phyloP scores from a whole-genome alignment of 768 basidiomycete genomes.

The Piloderma croceum region DNA sequence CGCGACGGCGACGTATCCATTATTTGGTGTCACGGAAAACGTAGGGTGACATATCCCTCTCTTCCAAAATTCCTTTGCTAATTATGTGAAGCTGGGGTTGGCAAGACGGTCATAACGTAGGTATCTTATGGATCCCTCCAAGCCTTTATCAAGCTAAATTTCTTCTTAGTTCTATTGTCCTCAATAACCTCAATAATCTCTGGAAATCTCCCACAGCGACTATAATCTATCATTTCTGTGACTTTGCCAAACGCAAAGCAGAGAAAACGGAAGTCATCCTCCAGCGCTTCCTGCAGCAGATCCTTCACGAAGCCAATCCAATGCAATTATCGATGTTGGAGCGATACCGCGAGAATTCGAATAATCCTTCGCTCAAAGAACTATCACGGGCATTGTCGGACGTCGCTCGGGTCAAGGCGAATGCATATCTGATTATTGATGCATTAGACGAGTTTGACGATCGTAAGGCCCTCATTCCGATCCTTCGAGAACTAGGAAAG shows the following conservation, averaged over 20 bases:
- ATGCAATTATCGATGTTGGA: slow-evolving; percentile 7
- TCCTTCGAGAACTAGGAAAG: slow-evolving; percentile 5
- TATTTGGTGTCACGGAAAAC: slow-evolving; percentile 10
- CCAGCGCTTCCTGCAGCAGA: slow-evolving; percentile 7
- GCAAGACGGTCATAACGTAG: slow-evolving; percentile 9
- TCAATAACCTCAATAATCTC: slow-evolving; percentile 6
- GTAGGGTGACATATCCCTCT: slow-evolving; percentile 1
- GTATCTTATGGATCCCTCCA: neutral
- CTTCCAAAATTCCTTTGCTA: neutral
- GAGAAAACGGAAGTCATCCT: slow-evolving; percentile 3
- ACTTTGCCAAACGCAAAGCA: slow-evolving; percentile 8
- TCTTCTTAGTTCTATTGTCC: slow-evolving; percentile 6
- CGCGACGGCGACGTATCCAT: slow-evolving; percentile 2
- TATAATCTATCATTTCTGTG: slow-evolving; percentile 9
- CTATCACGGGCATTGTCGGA: slow-evolving; percentile 4
- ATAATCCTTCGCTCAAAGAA: slow-evolving; percentile 6
- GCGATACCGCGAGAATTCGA: slow-evolving; percentile 8
- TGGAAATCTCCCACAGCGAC: slow-evolving; percentile 1
- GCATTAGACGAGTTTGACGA: slow-evolving; percentile 9
- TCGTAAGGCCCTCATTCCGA: slow-evolving; percentile 6
- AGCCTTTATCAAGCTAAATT: neutral
- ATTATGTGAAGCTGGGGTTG: slow-evolving; percentile 6
- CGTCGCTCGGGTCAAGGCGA: slow-evolving; percentile 3
- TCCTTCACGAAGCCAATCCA: slow-evolving; percentile 3
- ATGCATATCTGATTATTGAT: slow-evolving; percentile 7